phyloP scores from a whole-genome alignment of 495 filamentous ascomycete species.

The Penicillium salamii region DNA sequence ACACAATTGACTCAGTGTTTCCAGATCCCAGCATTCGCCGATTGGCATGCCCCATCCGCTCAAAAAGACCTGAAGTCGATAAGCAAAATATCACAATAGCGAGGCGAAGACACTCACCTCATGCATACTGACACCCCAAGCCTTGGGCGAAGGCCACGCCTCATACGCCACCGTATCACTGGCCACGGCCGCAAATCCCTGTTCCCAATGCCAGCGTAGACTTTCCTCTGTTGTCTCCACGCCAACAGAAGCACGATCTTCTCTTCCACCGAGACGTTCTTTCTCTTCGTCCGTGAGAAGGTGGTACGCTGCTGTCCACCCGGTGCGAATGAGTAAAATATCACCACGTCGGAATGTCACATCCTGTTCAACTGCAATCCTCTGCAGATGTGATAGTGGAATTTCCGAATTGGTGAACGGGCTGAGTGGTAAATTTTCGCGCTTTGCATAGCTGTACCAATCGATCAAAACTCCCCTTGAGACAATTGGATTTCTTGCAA shows the following conservation, averaged over 20 bases:
- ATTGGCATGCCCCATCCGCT: slow-evolving; percentile 21
- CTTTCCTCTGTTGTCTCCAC: slow-evolving; percentile 21
- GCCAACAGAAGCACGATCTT: slow-evolving; percentile 17
- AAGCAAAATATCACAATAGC: neutral
- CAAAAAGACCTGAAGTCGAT: slow-evolving; percentile 4
- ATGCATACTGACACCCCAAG: slow-evolving; percentile 8
- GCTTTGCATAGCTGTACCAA: slow-evolving; percentile 40
- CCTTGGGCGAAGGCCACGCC: slow-evolving; percentile 11
- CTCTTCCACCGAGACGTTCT: slow-evolving; percentile 17
- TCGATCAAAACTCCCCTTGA: slow-evolving; percentile 42
- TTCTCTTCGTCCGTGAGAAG: slow-evolving; percentile 11
- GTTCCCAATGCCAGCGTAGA: slow-evolving; percentile 29
- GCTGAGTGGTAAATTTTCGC: slow-evolving; percentile 17
- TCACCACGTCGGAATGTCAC: slow-evolving; percentile 20
- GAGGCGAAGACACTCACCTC: slow-evolving; percentile 6
- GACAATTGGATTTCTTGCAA: slow-evolving; percentile 11
- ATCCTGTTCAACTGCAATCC: slow-evolving; percentile 18
- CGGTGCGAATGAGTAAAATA: slow-evolving; percentile 28
- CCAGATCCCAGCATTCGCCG: slow-evolving; percentile 31
- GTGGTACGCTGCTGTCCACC: slow-evolving; percentile 24
- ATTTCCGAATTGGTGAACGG: slow-evolving; percentile 29
- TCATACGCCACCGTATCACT: slow-evolving; percentile 29
- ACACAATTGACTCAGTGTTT: slow-evolving; percentile 46
- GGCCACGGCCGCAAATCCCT: slow-evolving; percentile 26
- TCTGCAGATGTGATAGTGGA: neutral